These are phyloP conservation scores for Tolypocladium album DNA, from an alignment of 2,329 filamentous ascomycete species.

Conservation along the genomic window DNA sequence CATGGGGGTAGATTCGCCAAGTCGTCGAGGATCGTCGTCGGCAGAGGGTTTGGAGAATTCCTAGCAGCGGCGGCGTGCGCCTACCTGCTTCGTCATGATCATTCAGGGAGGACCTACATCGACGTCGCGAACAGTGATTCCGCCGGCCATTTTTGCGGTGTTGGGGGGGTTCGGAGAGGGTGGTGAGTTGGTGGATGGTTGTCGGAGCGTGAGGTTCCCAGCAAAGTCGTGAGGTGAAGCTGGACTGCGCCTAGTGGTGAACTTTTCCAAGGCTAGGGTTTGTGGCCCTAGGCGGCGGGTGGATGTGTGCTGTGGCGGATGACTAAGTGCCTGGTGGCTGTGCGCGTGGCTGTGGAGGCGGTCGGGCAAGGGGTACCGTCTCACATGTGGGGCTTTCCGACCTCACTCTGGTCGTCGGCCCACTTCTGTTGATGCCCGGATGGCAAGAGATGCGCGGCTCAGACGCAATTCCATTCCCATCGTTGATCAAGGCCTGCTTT, in stretches of 20 bases:
- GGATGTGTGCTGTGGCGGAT: background rate
- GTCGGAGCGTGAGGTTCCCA: conserved; percentile 16
- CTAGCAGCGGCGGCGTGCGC: background rate
- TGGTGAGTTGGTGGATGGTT: conserved; percentile 20
- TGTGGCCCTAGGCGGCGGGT: conserved; percentile 15
- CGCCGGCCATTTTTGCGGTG: conserved; percentile 67
- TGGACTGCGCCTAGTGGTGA: conserved; percentile 10
- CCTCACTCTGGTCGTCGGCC: background rate
- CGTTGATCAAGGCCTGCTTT: background rate
- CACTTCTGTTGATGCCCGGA: background rate
- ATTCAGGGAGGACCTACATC: conserved; percentile 51
- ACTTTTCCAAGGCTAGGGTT: conserved; percentile 20
- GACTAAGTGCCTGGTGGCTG: conserved; percentile 9
- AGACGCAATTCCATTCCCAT: background rate
- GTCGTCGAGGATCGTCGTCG: conserved; percentile 9
- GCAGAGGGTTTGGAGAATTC: background rate
- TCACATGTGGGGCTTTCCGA: background rate
- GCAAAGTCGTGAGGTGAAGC: conserved; percentile 7
- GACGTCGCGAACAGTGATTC: conserved; percentile 76
- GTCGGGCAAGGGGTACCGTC: no score
- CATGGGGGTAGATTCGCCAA: conserved; percentile 8
- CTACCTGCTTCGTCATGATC: conserved; percentile 6
- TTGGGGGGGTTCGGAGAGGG: conserved; percentile 16
- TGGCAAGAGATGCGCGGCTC: background rate
- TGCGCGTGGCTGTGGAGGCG: background rate